Evolutionary conservation across 2,329 filamentous ascomycete species (phyloP), one percentile per base, ranked within the genome.

Genomic region (Xylariomycetidae sp.): DNA sequence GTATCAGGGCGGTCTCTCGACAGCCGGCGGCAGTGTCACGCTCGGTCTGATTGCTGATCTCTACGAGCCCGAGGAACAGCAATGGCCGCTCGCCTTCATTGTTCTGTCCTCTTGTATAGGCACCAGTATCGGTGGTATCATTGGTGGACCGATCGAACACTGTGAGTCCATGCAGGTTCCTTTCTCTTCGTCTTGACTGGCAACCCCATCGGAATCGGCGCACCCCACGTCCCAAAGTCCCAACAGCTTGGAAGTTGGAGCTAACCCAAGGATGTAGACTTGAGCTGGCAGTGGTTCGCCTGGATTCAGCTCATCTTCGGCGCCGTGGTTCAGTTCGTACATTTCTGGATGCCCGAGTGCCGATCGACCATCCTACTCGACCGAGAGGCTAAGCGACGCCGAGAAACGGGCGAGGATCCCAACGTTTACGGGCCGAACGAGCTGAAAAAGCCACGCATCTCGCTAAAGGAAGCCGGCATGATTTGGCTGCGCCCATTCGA

Each of bases 41-140:
- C 54, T 79, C 3, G 75, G 74, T 5, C 72, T 79, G 58, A 65
- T 79, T 4, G 74, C 74, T 6, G 74, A 79, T 42, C 67, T 79
- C 63, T 77, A 65, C 56, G 60, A 72, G 38, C 61, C 72, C 0
- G 68, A 73, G 27, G 61, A 70, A 10, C 73, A 76, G 40, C 68
- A 76, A 43, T 74, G 65, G 45, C 70, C 74, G 2, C 63, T 77
- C n/a, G 72, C 72, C 0, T 77, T 69, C 43, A 68, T 79, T 40
- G 67, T 76, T 5, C 49, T 71, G 16, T 69, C 67, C 1, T 72
- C 67, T 2, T 68, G 71, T 9, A 59, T 61, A 3, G 70, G 70
- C 1, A 67, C 68, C 0, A 58, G 67, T 3, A 59, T 72, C 7
- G 69, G 68, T 10, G 64, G 65, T 2, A 59, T 73, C 23, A 60